Percentiles rank a stretch among this genome's conserved stretches.
Evolutionary conservation across 257 asterid genomes (phyloP).

Genomic region (Solanum clarkiae): DNA sequence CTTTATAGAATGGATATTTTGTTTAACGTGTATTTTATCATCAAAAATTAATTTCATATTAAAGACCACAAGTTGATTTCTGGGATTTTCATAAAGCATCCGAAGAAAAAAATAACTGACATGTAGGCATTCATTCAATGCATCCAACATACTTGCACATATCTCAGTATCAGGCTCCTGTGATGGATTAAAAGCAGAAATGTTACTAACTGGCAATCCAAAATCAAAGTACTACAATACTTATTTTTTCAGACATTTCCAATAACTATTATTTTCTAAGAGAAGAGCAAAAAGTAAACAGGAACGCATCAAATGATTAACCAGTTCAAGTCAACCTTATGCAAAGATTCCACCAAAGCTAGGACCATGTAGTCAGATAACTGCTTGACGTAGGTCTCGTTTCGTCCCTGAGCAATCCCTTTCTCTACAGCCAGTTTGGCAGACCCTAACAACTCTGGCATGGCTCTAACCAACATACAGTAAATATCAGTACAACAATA

Average conservation of each 20-base stretch:
- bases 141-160: conserved; percentile 77
- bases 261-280: neutral
- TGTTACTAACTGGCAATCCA: conserved; percentile 3
- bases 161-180: conserved; percentile 99
- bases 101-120: conserved; percentile 20
- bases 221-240: neutral
- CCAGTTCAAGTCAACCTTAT: conserved; percentile 37
- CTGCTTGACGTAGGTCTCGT: conserved; percentile 70
- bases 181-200: conserved; percentile 6
- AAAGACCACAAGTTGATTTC: neutral
- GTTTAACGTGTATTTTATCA: neutral
- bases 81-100: neutral
- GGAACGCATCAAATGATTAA: neutral
- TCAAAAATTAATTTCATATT: neutral
- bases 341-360: conserved; percentile 79
- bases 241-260: neutral
- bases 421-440: conserved; percentile 93
- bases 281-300: neutral
- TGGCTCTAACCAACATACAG: conserved; percentile 39
- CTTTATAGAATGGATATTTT: neutral
- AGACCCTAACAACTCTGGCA: conserved; percentile 91
- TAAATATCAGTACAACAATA: neutral
- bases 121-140: conserved; percentile 86
- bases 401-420: conserved; percentile 85
- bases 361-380: conserved; percentile 64